These are phyloP conservation scores for Purpureocillium lavendulum DNA, from an alignment of 2,329 filamentous ascomycete genomes.

Conservation along the genomic window DNA sequence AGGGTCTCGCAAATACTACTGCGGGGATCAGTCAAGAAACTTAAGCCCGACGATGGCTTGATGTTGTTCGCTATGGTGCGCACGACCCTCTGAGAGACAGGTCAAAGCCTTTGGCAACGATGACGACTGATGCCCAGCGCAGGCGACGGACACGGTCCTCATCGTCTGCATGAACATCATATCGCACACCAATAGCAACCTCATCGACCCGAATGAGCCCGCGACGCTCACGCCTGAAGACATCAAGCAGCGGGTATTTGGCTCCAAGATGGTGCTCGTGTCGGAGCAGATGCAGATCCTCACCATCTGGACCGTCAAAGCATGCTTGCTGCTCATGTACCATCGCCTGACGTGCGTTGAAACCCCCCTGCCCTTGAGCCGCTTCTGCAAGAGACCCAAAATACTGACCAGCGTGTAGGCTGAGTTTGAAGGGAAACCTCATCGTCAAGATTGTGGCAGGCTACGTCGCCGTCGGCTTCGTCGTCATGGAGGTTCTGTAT, in stretches of 20 bases:
- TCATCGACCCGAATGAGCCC: slow-evolving; percentile 41
- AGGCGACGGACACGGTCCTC: slow-evolving; percentile 44
- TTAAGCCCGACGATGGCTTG: slow-evolving; percentile 47
- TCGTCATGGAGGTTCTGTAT: slow-evolving; percentile 42
- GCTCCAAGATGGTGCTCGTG: slow-evolving; percentile 55
- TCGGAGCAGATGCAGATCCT: slow-evolving; percentile 55
- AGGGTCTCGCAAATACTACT: slow-evolving; percentile 30
- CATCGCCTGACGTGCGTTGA: slow-evolving; percentile 40
- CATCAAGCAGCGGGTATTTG: slow-evolving; percentile 32
- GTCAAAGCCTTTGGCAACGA: too few relatives aligned
- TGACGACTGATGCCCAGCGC: not conserved
- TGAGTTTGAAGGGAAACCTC: slow-evolving; percentile 35
- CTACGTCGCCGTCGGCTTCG: slow-evolving; percentile 37
- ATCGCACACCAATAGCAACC: slow-evolving; percentile 47
- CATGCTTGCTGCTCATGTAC: slow-evolving; percentile 49
- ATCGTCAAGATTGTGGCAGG: slow-evolving; percentile 38
- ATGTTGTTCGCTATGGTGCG: slow-evolving; percentile 45
- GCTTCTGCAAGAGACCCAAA: not conserved
- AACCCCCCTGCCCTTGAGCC: not conserved
- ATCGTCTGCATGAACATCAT: slow-evolving; percentile 48
- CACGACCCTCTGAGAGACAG: not conserved
- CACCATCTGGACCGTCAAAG: slow-evolving; percentile 47
- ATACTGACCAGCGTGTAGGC: slow-evolving; percentile 15
- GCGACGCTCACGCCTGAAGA: slow-evolving; percentile 31
- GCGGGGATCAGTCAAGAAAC: slow-evolving; percentile 34